Percentiles rank a stretch among this genome's conserved stretches.
These are phyloP conservation scores for Salix caprea DNA, from an alignment of 345 rosid genomes.

Conservation along the genomic window DNA sequence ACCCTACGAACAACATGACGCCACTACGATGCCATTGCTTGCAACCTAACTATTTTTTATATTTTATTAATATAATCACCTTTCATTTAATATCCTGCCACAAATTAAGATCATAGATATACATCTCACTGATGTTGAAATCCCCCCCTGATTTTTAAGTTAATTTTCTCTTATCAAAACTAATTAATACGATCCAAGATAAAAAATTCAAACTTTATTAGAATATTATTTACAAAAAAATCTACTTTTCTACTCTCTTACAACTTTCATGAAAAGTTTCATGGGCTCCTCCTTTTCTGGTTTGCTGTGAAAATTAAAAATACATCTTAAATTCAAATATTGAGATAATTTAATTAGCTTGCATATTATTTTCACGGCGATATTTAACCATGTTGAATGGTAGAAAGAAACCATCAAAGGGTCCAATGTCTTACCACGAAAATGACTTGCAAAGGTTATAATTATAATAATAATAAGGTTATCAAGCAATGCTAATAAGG, in stretches of 20 bases:
- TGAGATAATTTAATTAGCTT: no score
- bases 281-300: not conserved
- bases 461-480: not conserved
- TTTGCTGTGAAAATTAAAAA: not conserved
- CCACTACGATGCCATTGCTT: slow-evolving; percentile 23
- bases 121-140: no score
- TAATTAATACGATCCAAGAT: not conserved
- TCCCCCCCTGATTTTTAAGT: not conserved
- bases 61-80: slow-evolving; percentile 16
- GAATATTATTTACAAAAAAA: not conserved
- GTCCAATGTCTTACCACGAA: slow-evolving; percentile 26
- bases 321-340: no score
- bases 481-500: not conserved
- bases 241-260: not conserved
- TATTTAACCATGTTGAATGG: slow-evolving; percentile 11
- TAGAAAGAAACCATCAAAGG: slow-evolving; percentile 33
- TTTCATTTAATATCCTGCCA: not conserved
- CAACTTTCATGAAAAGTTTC: not conserved
- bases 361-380: no score
- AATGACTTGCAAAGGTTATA: not conserved
- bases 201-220: not conserved
- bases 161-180: no score
- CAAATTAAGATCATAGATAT: not conserved
- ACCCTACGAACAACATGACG: slow-evolving; percentile 19
- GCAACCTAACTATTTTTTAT: slow-evolving; percentile 16